phyloP scores from a whole-genome alignment of 164 flowering plant species.

The Stephania yunnanensis region DNA sequence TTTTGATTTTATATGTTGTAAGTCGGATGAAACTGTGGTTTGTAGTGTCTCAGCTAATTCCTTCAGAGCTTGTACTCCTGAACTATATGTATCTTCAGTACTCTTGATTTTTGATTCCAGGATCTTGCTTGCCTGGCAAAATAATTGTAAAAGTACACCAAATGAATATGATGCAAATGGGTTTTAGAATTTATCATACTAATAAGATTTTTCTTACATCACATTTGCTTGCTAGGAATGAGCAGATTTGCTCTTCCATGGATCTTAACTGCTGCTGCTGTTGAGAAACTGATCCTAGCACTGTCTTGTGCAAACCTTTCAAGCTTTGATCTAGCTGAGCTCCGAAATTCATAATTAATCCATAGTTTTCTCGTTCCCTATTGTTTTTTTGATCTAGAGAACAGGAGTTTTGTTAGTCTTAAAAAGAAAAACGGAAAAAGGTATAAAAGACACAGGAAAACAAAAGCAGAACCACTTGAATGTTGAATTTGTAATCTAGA shows the following conservation, averaged over 20 bases:
- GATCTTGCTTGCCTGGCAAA: constrained; percentile 41
- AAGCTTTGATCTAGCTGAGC: constrained; percentile 66
- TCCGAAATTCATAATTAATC: constrained; percentile 51
- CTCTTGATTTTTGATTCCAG: constrained; percentile 55
- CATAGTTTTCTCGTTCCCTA: constrained; percentile 63
- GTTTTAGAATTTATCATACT: neutral
- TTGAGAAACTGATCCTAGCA: constrained; percentile 60
- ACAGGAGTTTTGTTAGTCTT: constrained; percentile 2
- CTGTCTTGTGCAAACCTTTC: constrained; percentile 48
- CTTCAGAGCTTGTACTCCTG: constrained; percentile 46
- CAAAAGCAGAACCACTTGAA: neutral
- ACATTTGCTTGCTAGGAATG: constrained; percentile 66
- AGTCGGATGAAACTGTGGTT: constrained; percentile 41
- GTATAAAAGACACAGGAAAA: neutral
- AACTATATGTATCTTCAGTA: constrained; percentile 37
- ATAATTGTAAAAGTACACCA: constrained; percentile 3
- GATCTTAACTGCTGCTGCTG: constrained; percentile 67
- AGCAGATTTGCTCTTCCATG: constrained; percentile 54
- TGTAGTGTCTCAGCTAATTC: constrained; percentile 42
- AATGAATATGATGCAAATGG: neutral
- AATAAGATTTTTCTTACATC: constrained; percentile 44
- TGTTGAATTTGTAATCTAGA: neutral
- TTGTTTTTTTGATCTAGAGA: constrained; percentile 54
- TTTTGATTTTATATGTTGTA: constrained; percentile 45
- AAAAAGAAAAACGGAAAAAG: neutral